Conservation (phyloP, 371 early-diverging fungal species). For the Mortierella sp. region DNA sequence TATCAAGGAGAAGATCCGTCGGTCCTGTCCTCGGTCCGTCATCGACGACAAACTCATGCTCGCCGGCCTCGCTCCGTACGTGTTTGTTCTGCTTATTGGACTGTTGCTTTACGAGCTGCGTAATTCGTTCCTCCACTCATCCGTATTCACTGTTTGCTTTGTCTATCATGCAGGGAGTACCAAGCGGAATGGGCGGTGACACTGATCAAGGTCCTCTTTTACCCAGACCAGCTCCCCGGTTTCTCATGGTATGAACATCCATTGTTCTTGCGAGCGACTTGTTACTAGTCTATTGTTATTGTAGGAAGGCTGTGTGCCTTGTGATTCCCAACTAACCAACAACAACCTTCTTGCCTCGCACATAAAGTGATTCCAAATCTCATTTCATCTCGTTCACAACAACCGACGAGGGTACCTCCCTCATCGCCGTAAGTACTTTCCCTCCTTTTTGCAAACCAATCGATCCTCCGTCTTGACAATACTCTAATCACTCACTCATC, state of each 20-base stretch:
- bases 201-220: conserved; percentile 62
- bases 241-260: conserved; percentile 11
- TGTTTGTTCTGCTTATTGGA: neutral
- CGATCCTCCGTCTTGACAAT: neutral
- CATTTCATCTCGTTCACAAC: conserved; percentile 65
- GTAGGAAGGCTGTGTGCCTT: neutral
- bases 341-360: neutral
- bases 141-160: neutral
- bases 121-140: neutral
- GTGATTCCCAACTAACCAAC: neutral
- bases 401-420: conserved; percentile 67
- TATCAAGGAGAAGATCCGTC: conserved; percentile 40
- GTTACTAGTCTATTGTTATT: neutral
- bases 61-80: conserved; percentile 57
- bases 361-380: conserved; percentile 19
- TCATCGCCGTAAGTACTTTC: conserved; percentile 57
- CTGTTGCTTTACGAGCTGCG: no score
- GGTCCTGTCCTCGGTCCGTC: conserved; percentile 46
- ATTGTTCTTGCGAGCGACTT: neutral
- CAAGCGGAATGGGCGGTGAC: conserved; percentile 61
- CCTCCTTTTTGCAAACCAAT: neutral
- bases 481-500: neutral
- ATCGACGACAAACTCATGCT: conserved; percentile 59
- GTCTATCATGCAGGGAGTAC: conserved; percentile 45
- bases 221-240: conserved; percentile 55